Evolutionary conservation across 495 filamentous ascomycete species (phyloP), one percentile per base, ranked within the genome.

Genomic region (Aspergillus ellipticus): DNA sequence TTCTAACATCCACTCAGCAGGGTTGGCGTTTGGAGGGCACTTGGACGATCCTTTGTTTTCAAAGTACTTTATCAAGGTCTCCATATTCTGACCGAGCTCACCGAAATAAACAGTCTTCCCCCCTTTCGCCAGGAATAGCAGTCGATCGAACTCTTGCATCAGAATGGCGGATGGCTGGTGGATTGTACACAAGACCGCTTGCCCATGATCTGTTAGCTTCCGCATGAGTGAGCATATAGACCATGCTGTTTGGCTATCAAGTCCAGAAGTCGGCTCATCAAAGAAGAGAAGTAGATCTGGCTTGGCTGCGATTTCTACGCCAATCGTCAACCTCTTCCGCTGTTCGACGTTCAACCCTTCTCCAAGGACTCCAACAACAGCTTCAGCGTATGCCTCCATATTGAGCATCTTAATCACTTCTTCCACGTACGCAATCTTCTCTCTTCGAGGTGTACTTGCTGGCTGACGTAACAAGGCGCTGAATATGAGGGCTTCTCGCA

Each of bases 1-100:
- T 60, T 95, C 90, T 39, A 96, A 73, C 89, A 96, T 96, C 88
- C 88, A 95, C 68, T 97, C 92, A 19, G 92, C 92, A 3, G 90
- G 90, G 35, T 80, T 97, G 9, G 87, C 88, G 21, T 85, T 84
- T 2, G 70, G 58, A 2, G 88, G 88, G 69, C 91, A 96, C 41
- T 80, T 73, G 17, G 71, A 62, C 1, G 86, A 88, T 17, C 90
- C 86, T 63, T 91, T 86, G 50, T 79, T 75, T 65, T 92, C 86
- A 58, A 96, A 96, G 69, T 95, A 94, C 55, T 73, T 75, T 4
- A 83, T 87, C 60, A 96, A 64, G 15, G 76, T 85, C 48, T 79
- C 71, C 39, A 88, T 88, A 71, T 90, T 86, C 57, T 85, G 69
- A 29, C 90, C 90, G 47, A 95, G 86, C 11, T 89, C 85, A 41